Evolutionary conservation across 495 filamentous ascomycete species (phyloP).

Genomic region (Penicillium maclennaniae): DNA sequence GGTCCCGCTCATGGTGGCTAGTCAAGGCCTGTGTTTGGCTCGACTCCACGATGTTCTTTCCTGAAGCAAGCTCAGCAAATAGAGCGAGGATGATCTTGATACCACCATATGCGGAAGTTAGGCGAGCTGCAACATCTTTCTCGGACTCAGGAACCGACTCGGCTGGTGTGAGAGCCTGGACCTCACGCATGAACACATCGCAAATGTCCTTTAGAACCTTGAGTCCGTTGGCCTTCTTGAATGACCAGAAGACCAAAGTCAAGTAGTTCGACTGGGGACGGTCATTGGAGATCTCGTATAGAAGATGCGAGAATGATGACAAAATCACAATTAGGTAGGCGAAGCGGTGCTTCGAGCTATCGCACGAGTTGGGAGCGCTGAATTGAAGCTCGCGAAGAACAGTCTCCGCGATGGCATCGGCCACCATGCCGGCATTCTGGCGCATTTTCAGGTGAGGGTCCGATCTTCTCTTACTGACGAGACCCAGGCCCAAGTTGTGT

Average conservation of each 20-base stretch:
- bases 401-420: slow-evolving; percentile 71
- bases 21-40: slow-evolving; percentile 59
- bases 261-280: slow-evolving; percentile 63
- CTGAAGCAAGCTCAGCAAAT: slow-evolving; percentile 68
- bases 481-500: slow-evolving; percentile 72
- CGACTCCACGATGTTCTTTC: slow-evolving; percentile 76
- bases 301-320: slow-evolving; percentile 68
- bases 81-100: slow-evolving; percentile 83
- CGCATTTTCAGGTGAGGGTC: slow-evolving; percentile 63
- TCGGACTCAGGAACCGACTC: slow-evolving; percentile 35
- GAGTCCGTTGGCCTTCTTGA: slow-evolving; percentile 77
- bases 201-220: slow-evolving; percentile 69
- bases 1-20: slow-evolving; percentile 51
- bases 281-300: slow-evolving; percentile 66
- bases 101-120: slow-evolving; percentile 58
- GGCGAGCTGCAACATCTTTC: slow-evolving; percentile 44
- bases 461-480: slow-evolving; percentile 65
- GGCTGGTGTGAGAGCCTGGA: slow-evolving; percentile 46
- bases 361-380: slow-evolving; percentile 37
- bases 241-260: slow-evolving; percentile 76
- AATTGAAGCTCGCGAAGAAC: slow-evolving; percentile 63
- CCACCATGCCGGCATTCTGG: slow-evolving; percentile 66
- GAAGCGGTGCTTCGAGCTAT: slow-evolving; percentile 51
- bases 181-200: slow-evolving; percentile 65
- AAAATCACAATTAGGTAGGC: slow-evolving; percentile 79